Base-by-base conservation (phyloP, 2,329 filamentous ascomycete genomes). In the Penicillium sp. region DNA sequence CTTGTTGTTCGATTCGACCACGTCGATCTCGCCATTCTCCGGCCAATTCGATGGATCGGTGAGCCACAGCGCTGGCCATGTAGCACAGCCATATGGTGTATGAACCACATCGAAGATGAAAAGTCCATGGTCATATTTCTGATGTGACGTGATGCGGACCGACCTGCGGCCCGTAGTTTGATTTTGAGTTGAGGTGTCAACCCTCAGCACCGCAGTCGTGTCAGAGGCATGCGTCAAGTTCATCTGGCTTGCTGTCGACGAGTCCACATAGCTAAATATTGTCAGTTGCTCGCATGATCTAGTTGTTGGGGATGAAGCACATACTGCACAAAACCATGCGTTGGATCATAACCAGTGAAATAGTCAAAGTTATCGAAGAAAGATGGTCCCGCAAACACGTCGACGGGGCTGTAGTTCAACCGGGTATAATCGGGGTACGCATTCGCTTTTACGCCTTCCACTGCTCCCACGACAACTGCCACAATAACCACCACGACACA, bases 31-130 rank as follows among this genome's bases (percentile, higher is more conserved):
- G 43, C 80, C 80, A 47, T 82, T 67, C 3, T 59, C 54, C 4
- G 80, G 80, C 80, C 80, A 81, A 61, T 80, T 72, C 50, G 51
- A 60, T 1, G 69, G 64, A 55, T 84, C 80, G 1, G 71, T 69
- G 3, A 84, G 67, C 80, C 81, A 84, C 10, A 85, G 69, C 0
- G 80, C 73, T 3, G 78, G 76, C 80, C 76, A 84, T 20, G 72
- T 77, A 6, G 71, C 77, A 56, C 79, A 83, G 20, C 77, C 79
- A 51, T 70, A 75, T 0, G 79, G 79, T 0, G 74, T 75, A 60
- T 82, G 79, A 42, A 72, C 68, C 45, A 83, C 65, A 52, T 83
- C 78, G 51, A 82, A 82, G 50, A 83, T 67, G 62, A 82, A 82
- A 13, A 83, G 72, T 0, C 79, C 79, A 22, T 57, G 60, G 50